Evolutionary conservation across 2,329 filamentous ascomycete species (phyloP).

Genomic region (Stagonosporopsis cucurbitacearum): DNA sequence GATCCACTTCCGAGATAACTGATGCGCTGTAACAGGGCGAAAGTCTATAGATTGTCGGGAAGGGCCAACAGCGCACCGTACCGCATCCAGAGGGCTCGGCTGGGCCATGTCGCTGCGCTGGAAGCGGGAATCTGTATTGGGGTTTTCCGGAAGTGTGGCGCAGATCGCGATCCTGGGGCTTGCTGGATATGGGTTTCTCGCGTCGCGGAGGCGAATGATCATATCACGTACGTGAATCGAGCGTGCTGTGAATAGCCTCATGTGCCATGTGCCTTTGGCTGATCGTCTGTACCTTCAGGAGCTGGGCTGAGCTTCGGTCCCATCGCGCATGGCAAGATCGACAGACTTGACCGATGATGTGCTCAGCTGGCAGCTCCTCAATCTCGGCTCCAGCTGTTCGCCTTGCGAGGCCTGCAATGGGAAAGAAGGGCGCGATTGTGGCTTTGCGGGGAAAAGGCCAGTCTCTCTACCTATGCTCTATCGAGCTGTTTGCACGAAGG

Average conservation of each 20-base stretch:
- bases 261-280: neutral
- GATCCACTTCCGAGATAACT: neutral
- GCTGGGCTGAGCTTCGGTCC: constrained; percentile 3
- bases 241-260: neutral
- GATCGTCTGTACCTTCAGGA: neutral
- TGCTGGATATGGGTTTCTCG: neutral
- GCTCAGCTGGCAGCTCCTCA: neutral
- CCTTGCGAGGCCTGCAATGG: neutral
- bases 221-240: neutral
- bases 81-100: neutral
- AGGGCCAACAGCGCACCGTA: neutral
- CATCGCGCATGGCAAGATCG: neutral
- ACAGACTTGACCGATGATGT: neutral
- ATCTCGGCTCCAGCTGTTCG: neutral
- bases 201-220: neutral
- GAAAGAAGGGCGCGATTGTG: constrained; percentile 2
- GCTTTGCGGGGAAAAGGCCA: neutral
- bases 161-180: neutral
- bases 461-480: neutral
- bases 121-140: neutral
- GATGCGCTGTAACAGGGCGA: constrained; percentile 1
- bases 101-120: neutral
- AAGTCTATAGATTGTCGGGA: constrained; percentile 2
- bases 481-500: neutral
- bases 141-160: constrained; percentile 1